Evolutionary conservation across 768 basidiomycete species (phyloP).

Genomic region (Panus rudis): DNA sequence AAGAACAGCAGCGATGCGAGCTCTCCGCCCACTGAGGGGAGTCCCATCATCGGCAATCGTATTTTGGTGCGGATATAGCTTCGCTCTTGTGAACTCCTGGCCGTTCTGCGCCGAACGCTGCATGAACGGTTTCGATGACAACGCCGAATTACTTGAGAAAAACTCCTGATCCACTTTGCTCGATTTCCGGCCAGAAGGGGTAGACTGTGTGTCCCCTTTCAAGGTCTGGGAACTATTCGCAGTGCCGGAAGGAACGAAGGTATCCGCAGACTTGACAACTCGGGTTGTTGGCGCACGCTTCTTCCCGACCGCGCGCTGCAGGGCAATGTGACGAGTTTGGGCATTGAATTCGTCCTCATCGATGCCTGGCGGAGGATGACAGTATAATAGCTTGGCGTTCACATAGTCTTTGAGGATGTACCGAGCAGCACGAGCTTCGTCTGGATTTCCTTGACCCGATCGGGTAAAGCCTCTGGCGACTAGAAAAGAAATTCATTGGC

Average conservation of each 20-base stretch:
- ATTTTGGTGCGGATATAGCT: slow-evolving; percentile 80
- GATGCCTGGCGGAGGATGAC: slow-evolving; percentile 78
- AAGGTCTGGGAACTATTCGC: slow-evolving; percentile 13
- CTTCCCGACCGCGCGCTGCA: slow-evolving; percentile 60
- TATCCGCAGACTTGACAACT: slow-evolving; percentile 78
- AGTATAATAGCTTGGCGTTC: slow-evolving; percentile 86
- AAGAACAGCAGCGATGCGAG: slow-evolving; percentile 36
- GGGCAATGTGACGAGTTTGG: slow-evolving; percentile 52
- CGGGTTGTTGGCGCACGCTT: slow-evolving; percentile 86
- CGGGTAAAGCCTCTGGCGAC: slow-evolving; percentile 92
- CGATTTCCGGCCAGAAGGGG: slow-evolving; percentile 42
- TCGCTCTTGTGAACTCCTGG: slow-evolving; percentile 55
- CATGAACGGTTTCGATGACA: slow-evolving; percentile 57
- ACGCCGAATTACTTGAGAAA: slow-evolving; percentile 51
- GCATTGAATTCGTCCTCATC: slow-evolving; percentile 68
- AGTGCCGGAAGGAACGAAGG: slow-evolving; percentile 51
- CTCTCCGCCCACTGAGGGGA: slow-evolving; percentile 38
- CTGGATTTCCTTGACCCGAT: slow-evolving; percentile 93
- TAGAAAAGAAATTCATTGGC: slow-evolving; percentile 27
- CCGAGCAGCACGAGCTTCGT: slow-evolving; percentile 90
- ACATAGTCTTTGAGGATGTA: slow-evolving; percentile 96
- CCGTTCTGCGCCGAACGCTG: slow-evolving; percentile 53
- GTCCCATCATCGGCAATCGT: slow-evolving; percentile 73
- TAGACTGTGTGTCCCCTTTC: slow-evolving; percentile 7
- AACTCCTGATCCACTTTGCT: slow-evolving; percentile 74